phyloP scores from a whole-genome alignment of 2,329 filamentous ascomycete species.

The Beauveria bassiana region DNA sequence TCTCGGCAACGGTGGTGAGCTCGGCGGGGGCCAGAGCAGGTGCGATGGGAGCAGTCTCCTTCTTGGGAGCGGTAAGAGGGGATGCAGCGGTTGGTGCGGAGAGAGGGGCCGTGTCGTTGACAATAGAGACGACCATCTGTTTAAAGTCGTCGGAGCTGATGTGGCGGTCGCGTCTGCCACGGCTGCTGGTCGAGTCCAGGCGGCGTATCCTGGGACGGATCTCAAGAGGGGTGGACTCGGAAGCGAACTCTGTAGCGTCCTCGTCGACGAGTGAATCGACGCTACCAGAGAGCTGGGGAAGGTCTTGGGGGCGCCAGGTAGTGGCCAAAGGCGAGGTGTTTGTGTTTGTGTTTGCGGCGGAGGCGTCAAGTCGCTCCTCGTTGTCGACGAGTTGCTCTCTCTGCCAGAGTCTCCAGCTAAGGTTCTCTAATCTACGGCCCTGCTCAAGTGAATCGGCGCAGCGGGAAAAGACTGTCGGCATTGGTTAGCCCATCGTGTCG shows the following conservation, averaged over 20 bases:
- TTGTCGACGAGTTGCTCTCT: constrained; percentile 74
- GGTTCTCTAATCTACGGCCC: constrained; percentile 84
- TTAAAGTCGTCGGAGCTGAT: constrained; percentile 89
- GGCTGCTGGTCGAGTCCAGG: constrained; percentile 63
- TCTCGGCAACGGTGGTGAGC: constrained; percentile 31
- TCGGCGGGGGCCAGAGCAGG: constrained; percentile 25
- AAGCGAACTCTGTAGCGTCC: constrained; percentile 51
- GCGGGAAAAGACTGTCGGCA: constrained; percentile 73
- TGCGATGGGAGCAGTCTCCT: constrained; percentile 32
- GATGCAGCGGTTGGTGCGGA: constrained; percentile 29
- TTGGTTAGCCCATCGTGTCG: constrained; percentile 23
- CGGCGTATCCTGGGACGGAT: constrained; percentile 62
- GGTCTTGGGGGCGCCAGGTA: constrained; percentile 37
- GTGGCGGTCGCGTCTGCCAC: constrained; percentile 75
- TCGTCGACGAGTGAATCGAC: constrained; percentile 69
- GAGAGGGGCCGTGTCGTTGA: constrained; percentile 68
- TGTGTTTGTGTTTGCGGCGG: constrained; percentile 29
- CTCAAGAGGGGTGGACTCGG: constrained; percentile 47
- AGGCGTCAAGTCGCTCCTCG: constrained; percentile 50
- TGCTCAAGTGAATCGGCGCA: constrained; percentile 92
- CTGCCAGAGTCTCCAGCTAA: constrained; percentile 94
- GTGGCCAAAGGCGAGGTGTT: constrained; percentile 40
- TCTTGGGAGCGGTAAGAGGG: constrained; percentile 32
- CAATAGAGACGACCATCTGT: constrained; percentile 89
- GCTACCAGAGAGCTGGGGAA: constrained; percentile 69